phyloP scores from a whole-genome alignment of 148 eudicot species.

The Nyssa sinensis region DNA sequence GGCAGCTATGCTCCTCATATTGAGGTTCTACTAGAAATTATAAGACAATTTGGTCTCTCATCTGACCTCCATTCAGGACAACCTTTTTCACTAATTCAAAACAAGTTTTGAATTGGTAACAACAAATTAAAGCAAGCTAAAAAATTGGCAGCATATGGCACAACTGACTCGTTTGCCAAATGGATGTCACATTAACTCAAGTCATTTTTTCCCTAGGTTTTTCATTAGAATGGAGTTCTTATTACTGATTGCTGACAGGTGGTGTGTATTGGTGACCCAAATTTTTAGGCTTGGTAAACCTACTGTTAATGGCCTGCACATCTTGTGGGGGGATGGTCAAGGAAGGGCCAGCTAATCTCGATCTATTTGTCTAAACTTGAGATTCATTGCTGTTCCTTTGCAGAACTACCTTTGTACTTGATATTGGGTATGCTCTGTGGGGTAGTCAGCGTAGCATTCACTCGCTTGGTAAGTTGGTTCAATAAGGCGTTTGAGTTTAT shows the following conservation, averaged over 20 bases:
- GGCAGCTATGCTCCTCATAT: not conserved
- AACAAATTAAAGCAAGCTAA: not conserved
- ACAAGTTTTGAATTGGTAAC: too few relatives aligned
- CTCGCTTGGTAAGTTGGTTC: slow-evolving; percentile 80
- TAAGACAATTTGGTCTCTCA: not conserved
- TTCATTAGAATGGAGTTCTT: not conserved
- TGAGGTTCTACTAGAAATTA: not conserved
- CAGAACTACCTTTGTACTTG: slow-evolving; percentile 94
- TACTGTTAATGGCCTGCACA: not conserved
- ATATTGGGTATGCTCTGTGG: slow-evolving; percentile 97
- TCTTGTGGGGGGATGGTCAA: too few relatives aligned
- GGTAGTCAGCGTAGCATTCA: slow-evolving; percentile 79
- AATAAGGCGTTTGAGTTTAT: slow-evolving; percentile 62
- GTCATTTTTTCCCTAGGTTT: not conserved
- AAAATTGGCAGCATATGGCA: not conserved
- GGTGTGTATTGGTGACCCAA: not conserved
- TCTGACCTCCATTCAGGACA: not conserved
- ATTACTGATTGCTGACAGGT: not conserved
- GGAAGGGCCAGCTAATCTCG: too few relatives aligned
- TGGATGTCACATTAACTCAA: not conserved
- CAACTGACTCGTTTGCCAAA: not conserved
- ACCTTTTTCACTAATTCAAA: not conserved
- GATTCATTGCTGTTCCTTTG: slow-evolving; percentile 20
- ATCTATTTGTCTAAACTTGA: slow-evolving; percentile 15
- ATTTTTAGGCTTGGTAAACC: not conserved